phyloP scores from a whole-genome alignment of 768 basidiomycete species.

The Macrolepiota albuminosa region DNA sequence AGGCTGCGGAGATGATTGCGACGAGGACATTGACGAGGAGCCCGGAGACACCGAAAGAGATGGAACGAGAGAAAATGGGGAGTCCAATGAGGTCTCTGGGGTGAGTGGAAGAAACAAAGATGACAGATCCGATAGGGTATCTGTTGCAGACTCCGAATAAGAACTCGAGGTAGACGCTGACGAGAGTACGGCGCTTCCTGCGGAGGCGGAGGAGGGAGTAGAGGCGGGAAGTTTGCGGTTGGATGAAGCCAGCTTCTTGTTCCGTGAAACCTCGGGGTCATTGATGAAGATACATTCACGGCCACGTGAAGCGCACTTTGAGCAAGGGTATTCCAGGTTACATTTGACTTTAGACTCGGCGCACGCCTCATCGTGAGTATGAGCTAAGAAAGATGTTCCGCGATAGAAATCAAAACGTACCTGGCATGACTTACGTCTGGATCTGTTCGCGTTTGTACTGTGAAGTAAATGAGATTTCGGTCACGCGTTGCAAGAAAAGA shows the following conservation, averaged over 20 bases:
- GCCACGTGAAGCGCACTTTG: constrained; percentile 58
- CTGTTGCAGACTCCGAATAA: constrained; percentile 9
- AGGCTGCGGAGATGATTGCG: constrained; percentile 34
- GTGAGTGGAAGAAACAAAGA: constrained; percentile 6
- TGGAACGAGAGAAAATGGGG: constrained; percentile 3
- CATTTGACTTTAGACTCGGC: constrained; percentile 77
- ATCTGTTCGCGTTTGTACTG: constrained; percentile 45
- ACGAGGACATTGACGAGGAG: constrained; percentile 29
- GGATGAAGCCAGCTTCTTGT: constrained; percentile 29
- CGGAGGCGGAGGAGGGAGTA: constrained; percentile 26
- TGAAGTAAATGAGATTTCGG: neutral
- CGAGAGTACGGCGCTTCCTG: constrained; percentile 19
- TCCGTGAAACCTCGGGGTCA: constrained; percentile 39
- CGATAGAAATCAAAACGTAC: constrained; percentile 17
- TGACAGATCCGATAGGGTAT: constrained; percentile 11
- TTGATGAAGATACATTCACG: constrained; percentile 62
- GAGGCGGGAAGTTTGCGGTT: constrained; percentile 20
- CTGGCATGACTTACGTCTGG: constrained; percentile 65
- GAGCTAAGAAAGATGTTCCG: neutral
- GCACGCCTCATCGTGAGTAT: constrained; percentile 39
- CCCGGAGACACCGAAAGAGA: constrained; percentile 24
- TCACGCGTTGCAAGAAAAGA: constrained; percentile 4
- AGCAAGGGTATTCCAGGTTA: constrained; percentile 62
- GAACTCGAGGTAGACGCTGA: constrained; percentile 3
- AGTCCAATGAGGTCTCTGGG: constrained; percentile 13